Conservation (phyloP, 2,329 filamentous ascomycete species). For the Cordyceps javanica region DNA sequence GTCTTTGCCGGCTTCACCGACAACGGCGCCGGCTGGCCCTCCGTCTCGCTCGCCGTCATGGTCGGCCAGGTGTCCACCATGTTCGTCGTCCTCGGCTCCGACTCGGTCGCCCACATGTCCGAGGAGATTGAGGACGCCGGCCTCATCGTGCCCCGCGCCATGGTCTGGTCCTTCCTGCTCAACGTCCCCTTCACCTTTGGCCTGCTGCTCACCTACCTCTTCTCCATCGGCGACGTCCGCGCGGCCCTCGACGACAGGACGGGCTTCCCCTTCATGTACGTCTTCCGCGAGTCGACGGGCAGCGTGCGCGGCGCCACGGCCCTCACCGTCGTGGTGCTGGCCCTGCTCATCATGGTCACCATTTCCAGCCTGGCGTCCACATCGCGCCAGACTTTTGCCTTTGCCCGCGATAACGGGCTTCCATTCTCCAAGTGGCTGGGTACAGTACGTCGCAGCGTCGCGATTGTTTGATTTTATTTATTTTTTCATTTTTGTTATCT, state of each 20-base stretch:
- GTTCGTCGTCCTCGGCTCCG: conserved; percentile 13
- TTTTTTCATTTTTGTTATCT: background rate
- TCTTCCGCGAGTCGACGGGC: conserved; percentile 15
- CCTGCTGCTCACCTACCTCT: conserved; percentile 11
- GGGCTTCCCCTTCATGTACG: conserved; percentile 12
- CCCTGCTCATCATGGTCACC: conserved; percentile 11
- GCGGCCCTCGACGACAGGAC: conserved; percentile 5
- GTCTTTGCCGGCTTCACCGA: conserved; percentile 16
- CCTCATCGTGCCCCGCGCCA: conserved; percentile 12
- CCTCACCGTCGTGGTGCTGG: conserved; percentile 1
- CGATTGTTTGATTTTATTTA: no score
- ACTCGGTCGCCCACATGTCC: conserved; percentile 16
- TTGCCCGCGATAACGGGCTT: conserved; percentile 11
- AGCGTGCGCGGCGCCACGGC: conserved; percentile 1
- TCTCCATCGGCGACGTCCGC: conserved; percentile 8
- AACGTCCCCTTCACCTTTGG: conserved; percentile 7
- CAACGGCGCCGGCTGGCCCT: conserved; percentile 17
- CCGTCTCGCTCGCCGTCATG: conserved; percentile 13
- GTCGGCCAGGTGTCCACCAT: conserved; percentile 16
- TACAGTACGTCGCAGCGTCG: background rate
- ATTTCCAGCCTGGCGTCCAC: conserved; percentile 8
- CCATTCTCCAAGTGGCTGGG: conserved; percentile 14
- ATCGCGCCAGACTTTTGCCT: conserved; percentile 9
- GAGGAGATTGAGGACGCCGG: conserved; percentile 16
- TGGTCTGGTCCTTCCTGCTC: conserved; percentile 6